Evolutionary conservation across 768 basidiomycete genomes (phyloP), one percentile per base, ranked within the genome.

Genomic region (Pleurotus pulmonarius): DNA sequence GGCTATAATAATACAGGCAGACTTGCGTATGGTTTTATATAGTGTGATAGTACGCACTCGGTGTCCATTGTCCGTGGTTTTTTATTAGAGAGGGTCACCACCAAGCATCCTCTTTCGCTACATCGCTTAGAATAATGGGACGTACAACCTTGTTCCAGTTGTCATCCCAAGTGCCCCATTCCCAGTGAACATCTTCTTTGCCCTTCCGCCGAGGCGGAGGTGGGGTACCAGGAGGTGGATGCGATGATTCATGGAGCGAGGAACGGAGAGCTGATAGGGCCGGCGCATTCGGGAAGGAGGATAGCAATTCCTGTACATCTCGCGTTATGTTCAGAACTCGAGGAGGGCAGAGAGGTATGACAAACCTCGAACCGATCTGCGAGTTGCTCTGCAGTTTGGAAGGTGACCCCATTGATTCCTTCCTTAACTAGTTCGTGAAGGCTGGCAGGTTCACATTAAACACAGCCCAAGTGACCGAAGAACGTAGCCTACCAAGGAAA

Each of bases 381-480:
- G 22, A 99, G 73, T 59, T 94, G 81, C 20, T 71, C 64, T 0
- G 88, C 83, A 45, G 79, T 76, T 55, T 75, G 70, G 70, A 98
- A 99, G 3, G 91, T 71, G 12, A 87, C 76, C 1, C 97, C 97
- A 65, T 98, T 98, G 64, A 82, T 73, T 1, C 87, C 87, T 56
- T 93, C 81, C 62, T 85, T 84, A 6, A 99, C 92, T 6, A 98
- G 83, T 70, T 99, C 97, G 46, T 81, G 66, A 26, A 99, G 76
- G 67, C 95, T 96, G 58, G 34, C 8, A 37, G 11, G 57, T 20
- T 16, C 46, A 46, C 56, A 16, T 39, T 39, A 20, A 49, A 16
- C 60, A 49, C 26, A 46, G 37, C 39, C 8, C 26, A 49, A 29
- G 16, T 20, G 12, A 34, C 11, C 29, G 29, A 34, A 34, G 29